Percentiles rank a stretch among this genome's conserved stretches.
phyloP scores from a whole-genome alignment of 2,329 filamentous ascomycete genomes.

The Verticillium nonalfalfae region DNA sequence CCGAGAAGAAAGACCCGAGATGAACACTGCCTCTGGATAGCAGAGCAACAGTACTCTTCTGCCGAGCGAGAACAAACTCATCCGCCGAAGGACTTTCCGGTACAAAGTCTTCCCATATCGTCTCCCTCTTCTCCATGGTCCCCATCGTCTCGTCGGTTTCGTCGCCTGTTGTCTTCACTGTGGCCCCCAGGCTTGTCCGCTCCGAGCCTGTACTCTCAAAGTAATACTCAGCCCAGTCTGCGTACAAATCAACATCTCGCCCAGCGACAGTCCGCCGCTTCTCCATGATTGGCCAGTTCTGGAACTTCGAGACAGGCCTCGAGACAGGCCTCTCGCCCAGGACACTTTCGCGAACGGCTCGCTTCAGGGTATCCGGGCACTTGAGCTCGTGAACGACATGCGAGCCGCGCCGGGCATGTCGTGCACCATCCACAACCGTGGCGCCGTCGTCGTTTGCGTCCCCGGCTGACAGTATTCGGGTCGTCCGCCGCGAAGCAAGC shows the following conservation, averaged over 20 bases:
- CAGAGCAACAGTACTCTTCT: neutral
- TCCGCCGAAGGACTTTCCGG: neutral
- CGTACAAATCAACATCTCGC: slow-evolving; percentile 7
- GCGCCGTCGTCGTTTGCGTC: no score
- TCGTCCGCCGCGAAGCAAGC: no score
- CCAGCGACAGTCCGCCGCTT: neutral
- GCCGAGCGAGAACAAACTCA: neutral
- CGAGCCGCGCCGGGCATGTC: neutral
- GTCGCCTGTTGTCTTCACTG: neutral
- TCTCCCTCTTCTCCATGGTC: neutral
- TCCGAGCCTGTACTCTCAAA: slow-evolving; percentile 4
- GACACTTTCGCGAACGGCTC: neutral
- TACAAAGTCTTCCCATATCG: neutral
- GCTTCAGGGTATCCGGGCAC: neutral
- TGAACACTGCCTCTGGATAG: no score
- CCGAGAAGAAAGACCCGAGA: neutral
- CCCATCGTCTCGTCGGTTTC: neutral
- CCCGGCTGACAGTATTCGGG: no score
- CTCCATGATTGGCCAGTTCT: neutral
- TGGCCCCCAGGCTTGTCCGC: neutral
- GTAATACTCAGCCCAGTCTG: slow-evolving; percentile 14
- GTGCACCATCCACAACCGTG: no score
- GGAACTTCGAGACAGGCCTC: neutral
- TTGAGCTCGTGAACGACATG: neutral
- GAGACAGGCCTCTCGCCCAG: neutral